Base-by-base conservation (phyloP, 805 yeast genomes). In the Wickerhamomyces subpelliculosus region DNA sequence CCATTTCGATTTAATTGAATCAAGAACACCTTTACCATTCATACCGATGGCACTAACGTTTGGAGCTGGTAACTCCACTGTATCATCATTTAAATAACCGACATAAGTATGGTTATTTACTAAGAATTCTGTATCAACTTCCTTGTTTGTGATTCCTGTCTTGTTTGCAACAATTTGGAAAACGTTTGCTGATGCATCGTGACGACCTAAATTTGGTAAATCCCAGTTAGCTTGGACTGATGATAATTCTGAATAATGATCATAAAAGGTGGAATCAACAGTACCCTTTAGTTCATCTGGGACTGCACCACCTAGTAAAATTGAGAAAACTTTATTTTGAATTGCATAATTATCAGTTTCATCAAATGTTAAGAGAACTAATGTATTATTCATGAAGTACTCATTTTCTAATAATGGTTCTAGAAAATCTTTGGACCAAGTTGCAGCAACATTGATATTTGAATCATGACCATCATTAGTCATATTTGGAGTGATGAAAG, bases 401-500 rank as follows among this genome's bases (percentile, higher is more conserved):
- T 56, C 51, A 60, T 70, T 69, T 44, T 57, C 45, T 49, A 68
- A 55, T 45, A 68, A 52, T 32, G 75, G 75, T 38, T 54, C 58
- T 39, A 73, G 49, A 62, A 70, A 71, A 39, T 55, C 43, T 39
- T 62, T 63, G 27, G 70, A 48, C 78, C 78, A 73, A 37, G 47
- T 41, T 28, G 72, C 72, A 18, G 76, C 67, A 35, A 64, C 60
- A 38, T 61, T 62, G 38, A 73, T 64, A 47, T 62, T 68, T 30
- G 70, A 47, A 55, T 68, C 74, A 44, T 73, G 73, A 33, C 75
- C 78, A 52, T 73, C 76, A 56, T 70, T 61, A 41, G 72, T 58
- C 70, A 70, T 65, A 60, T 72, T 72, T 40, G 78, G 78, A 31
- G 77, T 72, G 53, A 73, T 64, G 60, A 72, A 63, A 44, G 62